Conservation (phyloP, 352 stramenopile genomes). For the Pythium rhizo-oryzae region DNA sequence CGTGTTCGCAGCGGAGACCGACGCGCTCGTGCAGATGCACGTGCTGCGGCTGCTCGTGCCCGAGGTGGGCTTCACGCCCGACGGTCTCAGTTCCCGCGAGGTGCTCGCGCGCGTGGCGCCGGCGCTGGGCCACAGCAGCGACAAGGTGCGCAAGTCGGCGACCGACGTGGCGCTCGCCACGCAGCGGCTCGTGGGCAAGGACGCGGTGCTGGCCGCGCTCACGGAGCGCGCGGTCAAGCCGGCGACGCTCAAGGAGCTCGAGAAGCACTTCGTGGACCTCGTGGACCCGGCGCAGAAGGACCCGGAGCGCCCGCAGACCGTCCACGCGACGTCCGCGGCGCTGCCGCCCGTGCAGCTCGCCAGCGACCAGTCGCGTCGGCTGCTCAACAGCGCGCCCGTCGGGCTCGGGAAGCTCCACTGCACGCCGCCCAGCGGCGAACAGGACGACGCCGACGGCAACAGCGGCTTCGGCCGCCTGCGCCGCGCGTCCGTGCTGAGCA, state of each 20-base stretch:
- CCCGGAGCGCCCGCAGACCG: constrained; percentile 55
- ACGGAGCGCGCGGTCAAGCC: constrained; percentile 62
- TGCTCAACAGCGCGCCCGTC: constrained; percentile 73
- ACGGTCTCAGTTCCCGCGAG: constrained; percentile 57
- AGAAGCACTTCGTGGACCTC: constrained; percentile 79
- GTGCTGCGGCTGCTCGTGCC: constrained; percentile 72
- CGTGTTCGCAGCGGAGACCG: constrained; percentile 69
- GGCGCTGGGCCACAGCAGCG: constrained; percentile 60
- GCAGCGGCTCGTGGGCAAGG: constrained; percentile 74
- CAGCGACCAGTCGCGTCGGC: constrained; percentile 44
- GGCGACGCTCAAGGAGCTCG: constrained; percentile 79
- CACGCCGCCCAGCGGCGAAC: constrained; percentile 42
- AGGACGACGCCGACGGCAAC: constrained; percentile 16
- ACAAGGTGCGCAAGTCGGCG: constrained; percentile 72
- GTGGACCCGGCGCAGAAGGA: constrained; percentile 35
- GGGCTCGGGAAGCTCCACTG: constrained; percentile 68
- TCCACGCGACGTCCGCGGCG: constrained; percentile 40
- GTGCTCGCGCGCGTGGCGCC: constrained; percentile 53
- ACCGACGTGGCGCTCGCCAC: constrained; percentile 80
- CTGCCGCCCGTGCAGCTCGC: constrained; percentile 51
- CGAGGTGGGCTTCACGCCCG: constrained; percentile 78
- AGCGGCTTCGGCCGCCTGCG: constrained; percentile 5
- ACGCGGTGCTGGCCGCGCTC: constrained; percentile 66
- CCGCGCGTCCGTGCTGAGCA: constrained; percentile 56
- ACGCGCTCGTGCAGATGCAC: constrained; percentile 82